Evolutionary conservation across 2,329 filamentous ascomycete species (phyloP).

Genomic region (Diaporthe citri): DNA sequence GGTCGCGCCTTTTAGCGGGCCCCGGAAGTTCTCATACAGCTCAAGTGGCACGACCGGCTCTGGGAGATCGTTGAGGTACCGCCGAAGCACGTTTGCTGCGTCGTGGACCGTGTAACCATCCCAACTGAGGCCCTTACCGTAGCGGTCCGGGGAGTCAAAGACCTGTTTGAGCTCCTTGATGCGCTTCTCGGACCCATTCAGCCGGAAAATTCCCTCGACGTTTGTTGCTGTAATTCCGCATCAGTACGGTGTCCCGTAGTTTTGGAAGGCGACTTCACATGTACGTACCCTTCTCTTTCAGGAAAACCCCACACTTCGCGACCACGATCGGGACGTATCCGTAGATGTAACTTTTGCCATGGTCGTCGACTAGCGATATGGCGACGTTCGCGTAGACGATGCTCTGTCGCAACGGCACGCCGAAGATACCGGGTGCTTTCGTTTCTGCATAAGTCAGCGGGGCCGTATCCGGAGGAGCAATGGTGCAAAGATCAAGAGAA

Average conservation of each 20-base stretch:
- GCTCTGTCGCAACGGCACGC: conserved; percentile 90
- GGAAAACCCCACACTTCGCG: conserved; percentile 95
- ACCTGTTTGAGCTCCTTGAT: conserved; percentile 95
- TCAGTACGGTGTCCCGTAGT: conserved; percentile 41
- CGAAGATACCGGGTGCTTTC: conserved; percentile 85
- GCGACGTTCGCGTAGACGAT: conserved; percentile 98
- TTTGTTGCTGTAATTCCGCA: conserved; percentile 77
- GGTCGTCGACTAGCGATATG: conserved; percentile 93
- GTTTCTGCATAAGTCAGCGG: conserved; percentile 54
- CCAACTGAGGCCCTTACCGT: conserved; percentile 97
- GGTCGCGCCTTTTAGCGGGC: conserved; percentile 79
- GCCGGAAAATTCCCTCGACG: conserved; percentile 94
- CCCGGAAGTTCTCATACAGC: conserved; percentile 91
- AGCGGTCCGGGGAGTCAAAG: conserved; percentile 95
- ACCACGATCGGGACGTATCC: conserved; percentile 99
- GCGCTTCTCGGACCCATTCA: conserved; percentile 95
- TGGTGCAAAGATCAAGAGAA: background rate
- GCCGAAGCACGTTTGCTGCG: conserved; percentile 93
- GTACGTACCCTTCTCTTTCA: conserved; percentile 93
- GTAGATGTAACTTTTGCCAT: conserved; percentile 96
- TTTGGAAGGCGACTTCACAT: background rate
- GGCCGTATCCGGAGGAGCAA: background rate
- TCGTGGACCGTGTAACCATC: conserved; percentile 98
- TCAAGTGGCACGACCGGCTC: conserved; percentile 96
- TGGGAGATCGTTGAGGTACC: conserved; percentile 95